These are phyloP conservation scores for Coffea humblotiana DNA, from an alignment of 305 asterid genomes.

Conservation along the genomic window DNA sequence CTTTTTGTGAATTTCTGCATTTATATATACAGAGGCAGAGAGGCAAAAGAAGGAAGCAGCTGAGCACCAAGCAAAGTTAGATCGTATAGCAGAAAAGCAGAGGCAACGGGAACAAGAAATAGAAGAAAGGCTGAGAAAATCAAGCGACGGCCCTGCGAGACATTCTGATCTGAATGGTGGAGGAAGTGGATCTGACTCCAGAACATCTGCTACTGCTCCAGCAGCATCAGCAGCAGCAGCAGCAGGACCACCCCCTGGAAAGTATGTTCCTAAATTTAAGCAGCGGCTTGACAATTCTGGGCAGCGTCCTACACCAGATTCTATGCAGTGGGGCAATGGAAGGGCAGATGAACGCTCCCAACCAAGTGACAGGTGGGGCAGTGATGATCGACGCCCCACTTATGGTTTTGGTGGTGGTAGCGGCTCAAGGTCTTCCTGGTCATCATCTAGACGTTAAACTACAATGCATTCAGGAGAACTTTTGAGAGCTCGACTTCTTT, in stretches of 20 bases:
- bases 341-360: constrained; percentile 40
- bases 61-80: constrained; percentile 81
- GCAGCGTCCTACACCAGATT: constrained; percentile 49
- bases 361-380: constrained; percentile 45
- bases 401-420: constrained; percentile 29
- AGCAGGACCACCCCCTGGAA: constrained; percentile 27
- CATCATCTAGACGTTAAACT: constrained; percentile 30
- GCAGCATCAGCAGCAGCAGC: constrained; percentile 28
- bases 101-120: constrained; percentile 78
- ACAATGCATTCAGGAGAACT: background rate
- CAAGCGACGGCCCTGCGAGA: constrained; percentile 37
- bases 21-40: constrained; percentile 66
- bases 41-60: constrained; percentile 81
- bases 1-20: constrained; percentile 13
- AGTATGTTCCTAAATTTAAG: constrained; percentile 58
- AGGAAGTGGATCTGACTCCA: constrained; percentile 35
- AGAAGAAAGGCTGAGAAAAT: constrained; percentile 72
- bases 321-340: constrained; percentile 47
- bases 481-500: background rate
- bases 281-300: constrained; percentile 32
- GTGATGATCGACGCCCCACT: constrained; percentile 35
- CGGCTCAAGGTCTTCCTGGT: constrained; percentile 46
- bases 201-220: constrained; percentile 34
- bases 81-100: constrained; percentile 91
- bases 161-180: constrained; percentile 22